These are phyloP conservation scores for Aspergillus intermedius DNA, from an alignment of 2,329 filamentous ascomycete species.

Conservation along the genomic window DNA sequence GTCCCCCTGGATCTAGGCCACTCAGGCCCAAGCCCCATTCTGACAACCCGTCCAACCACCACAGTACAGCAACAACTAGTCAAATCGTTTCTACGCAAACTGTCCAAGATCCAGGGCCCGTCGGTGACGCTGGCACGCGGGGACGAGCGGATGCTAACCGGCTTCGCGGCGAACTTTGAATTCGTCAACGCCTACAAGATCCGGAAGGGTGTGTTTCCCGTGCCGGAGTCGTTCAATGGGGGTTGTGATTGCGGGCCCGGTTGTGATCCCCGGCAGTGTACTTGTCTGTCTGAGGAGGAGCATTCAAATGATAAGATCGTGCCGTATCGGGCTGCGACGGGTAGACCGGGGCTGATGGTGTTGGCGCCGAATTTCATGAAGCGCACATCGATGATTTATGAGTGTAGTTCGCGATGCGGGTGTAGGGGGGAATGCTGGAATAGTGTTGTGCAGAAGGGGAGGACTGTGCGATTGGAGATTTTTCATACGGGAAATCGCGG, in stretches of 20 bases:
- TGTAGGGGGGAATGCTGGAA: constrained; percentile 36
- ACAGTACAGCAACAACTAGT: constrained; percentile 8
- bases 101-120: constrained; percentile 23
- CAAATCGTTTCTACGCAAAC: constrained; percentile 17
- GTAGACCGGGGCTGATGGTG: constrained; percentile 16
- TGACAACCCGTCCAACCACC: neutral
- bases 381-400: constrained; percentile 32
- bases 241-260: constrained; percentile 26
- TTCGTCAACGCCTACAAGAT: constrained; percentile 34
- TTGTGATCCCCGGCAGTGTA: constrained; percentile 22
- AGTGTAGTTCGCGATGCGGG: constrained; percentile 35
- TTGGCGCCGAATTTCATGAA: constrained; percentile 25
- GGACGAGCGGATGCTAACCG: constrained; percentile 12
- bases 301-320: constrained; percentile 24
- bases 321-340: constrained; percentile 20
- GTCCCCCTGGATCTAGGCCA: constrained; percentile 6
- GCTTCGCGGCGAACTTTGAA: constrained; percentile 30
- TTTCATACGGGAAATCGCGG: constrained; percentile 38
- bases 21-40: constrained; percentile 6
- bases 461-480: constrained; percentile 36
- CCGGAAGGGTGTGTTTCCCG: constrained; percentile 22
- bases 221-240: constrained; percentile 23
- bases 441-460: constrained; percentile 35
- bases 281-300: constrained; percentile 26
- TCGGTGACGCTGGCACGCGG: constrained; percentile 16